These are phyloP conservation scores for Pythium rhizo-oryzae DNA, from an alignment of 352 stramenopile species.

Conservation along the genomic window DNA sequence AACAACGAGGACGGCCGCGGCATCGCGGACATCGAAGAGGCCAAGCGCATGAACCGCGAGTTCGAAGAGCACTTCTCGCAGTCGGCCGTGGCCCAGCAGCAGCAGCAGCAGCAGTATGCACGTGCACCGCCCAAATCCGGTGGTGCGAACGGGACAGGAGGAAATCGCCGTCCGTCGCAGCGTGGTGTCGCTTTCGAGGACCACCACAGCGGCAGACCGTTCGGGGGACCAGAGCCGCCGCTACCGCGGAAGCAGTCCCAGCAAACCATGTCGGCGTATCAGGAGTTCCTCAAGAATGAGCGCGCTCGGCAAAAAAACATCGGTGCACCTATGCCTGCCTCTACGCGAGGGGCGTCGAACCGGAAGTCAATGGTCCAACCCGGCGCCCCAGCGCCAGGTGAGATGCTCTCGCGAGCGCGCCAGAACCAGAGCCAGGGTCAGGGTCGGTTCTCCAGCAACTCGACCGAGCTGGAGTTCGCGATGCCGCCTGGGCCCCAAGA, in stretches of 20 bases:
- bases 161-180: not conserved
- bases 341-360: not conserved
- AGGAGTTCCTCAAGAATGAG: conserved; percentile 31
- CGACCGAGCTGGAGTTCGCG: conserved; percentile 13
- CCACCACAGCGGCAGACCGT: not conserved
- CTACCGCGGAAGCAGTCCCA: conserved; percentile 5
- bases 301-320: conserved; percentile 19
- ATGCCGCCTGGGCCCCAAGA: not conserved
- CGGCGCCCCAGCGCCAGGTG: conserved; percentile 8
- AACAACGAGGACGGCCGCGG: conserved; percentile 50
- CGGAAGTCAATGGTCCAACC: conserved; percentile 20
- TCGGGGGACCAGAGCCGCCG: not conserved
- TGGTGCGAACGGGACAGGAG: not conserved
- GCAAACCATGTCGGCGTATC: conserved; percentile 24
- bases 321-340: not conserved
- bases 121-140: not conserved
- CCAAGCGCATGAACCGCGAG: conserved; percentile 66
- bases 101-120: not conserved
- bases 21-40: conserved; percentile 61
- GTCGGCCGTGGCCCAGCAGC: not conserved
- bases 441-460: conserved; percentile 1
- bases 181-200: not conserved
- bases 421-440: conserved; percentile 14
- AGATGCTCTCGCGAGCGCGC: conserved; percentile 16
- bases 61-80: conserved; percentile 57